A percentile compares a stretch with the other conserved stretches of the same genome.
phyloP scores from a whole-genome alignment of 306 rosid species.

The Pueraria montana region DNA sequence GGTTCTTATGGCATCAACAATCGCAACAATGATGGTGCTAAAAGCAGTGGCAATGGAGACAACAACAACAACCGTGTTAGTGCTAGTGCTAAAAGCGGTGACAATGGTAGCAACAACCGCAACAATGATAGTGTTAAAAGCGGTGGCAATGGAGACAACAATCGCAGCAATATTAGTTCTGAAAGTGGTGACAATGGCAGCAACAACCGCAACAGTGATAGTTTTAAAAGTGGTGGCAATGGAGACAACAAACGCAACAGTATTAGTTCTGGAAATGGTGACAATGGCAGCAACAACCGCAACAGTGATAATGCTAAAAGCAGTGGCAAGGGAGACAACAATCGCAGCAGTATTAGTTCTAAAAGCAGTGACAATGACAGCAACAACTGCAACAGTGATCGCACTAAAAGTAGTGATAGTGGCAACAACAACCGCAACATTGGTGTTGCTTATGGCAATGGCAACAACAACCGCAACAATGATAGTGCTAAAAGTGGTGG shows the following conservation, averaged over 20 bases:
- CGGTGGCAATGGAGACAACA: not conserved
- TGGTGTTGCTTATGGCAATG: not conserved
- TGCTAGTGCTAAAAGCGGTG: no score
- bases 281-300: no score
- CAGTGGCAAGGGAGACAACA: not conserved
- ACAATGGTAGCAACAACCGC: no score
- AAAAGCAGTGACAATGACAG: not conserved
- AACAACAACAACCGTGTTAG: not conserved
- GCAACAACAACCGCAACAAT: not conserved
- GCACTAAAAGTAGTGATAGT: not conserved
- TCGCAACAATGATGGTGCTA: not conserved
- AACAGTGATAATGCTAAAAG: no score
- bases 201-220: no score
- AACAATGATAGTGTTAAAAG: no score
- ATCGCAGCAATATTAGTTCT: not conserved
- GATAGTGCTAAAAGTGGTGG: not conserved
- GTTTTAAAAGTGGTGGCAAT: no score
- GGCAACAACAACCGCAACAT: not conserved
- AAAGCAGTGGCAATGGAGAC: not conserved
- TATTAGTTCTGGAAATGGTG: no score
- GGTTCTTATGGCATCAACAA: not conserved
- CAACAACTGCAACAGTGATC: not conserved
- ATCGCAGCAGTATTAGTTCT: not conserved
- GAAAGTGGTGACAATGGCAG: not conserved
- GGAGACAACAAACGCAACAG: no score